These are phyloP conservation scores for Ustilago curta DNA, from an alignment of 1,284 basidiomycete genomes.

Conservation along the genomic window DNA sequence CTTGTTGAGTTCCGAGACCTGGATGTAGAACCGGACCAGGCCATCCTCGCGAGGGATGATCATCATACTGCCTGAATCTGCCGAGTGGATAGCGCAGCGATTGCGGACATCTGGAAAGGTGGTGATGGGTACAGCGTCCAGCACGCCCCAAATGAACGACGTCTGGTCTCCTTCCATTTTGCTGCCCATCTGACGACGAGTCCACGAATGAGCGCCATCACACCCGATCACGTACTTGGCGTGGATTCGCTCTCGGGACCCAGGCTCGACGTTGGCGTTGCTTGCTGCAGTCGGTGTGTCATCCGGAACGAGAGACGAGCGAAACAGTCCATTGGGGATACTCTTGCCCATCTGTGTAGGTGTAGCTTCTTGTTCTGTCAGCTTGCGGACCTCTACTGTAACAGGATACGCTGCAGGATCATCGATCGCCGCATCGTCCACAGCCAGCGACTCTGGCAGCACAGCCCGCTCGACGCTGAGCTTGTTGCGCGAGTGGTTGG, in stretches of 20 bases:
- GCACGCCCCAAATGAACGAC: constrained; percentile 69
- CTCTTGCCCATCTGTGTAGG: constrained; percentile 39
- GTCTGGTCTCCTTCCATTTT: constrained; percentile 69
- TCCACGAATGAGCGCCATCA: constrained; percentile 46
- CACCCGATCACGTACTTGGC: constrained; percentile 46
- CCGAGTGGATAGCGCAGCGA: constrained; percentile 76
- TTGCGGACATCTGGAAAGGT: constrained; percentile 79
- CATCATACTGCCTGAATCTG: constrained; percentile 73
- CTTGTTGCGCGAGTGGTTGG: constrained; percentile 21
- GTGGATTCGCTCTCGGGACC: constrained; percentile 33
- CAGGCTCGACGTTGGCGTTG: constrained; percentile 9
- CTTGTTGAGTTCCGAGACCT: constrained; percentile 74
- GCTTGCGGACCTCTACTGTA: constrained; percentile 24
- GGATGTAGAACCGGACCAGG: constrained; percentile 80
- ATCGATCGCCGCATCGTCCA: constrained; percentile 23
- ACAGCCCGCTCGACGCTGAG: constrained; percentile 31
- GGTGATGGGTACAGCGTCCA: constrained; percentile 33
- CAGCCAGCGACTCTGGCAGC: constrained; percentile 24
- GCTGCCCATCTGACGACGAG: constrained; percentile 36
- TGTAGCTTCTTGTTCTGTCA: constrained; percentile 31
- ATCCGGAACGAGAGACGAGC: constrained; percentile 31
- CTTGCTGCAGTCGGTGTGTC: constrained; percentile 15
- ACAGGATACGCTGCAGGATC: constrained; percentile 26
- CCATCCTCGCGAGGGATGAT: constrained; percentile 79
- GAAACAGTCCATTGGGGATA: constrained; percentile 36